Evolutionary conservation across 2,329 filamentous ascomycete species (phyloP).

Genomic region (Hymenoscyphus fraxineus): DNA sequence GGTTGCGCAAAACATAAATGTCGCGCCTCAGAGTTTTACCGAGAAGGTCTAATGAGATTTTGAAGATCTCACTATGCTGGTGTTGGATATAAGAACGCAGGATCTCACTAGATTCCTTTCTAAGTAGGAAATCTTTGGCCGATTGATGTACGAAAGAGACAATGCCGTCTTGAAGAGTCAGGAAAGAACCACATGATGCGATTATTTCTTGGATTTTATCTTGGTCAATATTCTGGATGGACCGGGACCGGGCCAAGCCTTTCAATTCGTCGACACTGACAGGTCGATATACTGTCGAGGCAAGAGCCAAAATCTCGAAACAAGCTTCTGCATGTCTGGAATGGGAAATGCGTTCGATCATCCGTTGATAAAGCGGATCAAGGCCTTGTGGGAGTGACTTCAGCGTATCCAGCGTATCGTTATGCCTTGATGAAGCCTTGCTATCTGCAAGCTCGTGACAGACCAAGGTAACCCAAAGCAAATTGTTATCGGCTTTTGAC

Average conservation of each 20-base stretch:
- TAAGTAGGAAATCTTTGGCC: constrained; percentile 5
- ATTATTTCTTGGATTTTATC: neutral
- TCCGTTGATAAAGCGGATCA: neutral
- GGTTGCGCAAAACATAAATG: neutral
- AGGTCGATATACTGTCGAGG: constrained; percentile 4
- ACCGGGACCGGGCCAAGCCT: neutral
- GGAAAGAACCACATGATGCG: constrained; percentile 4
- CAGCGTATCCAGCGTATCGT: neutral
- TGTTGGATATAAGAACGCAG: no score
- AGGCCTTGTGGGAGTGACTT: neutral
- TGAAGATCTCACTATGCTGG: no score
- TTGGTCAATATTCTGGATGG: neutral
- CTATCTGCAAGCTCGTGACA: neutral
- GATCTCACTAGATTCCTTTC: neutral
- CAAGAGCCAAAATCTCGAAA: neutral
- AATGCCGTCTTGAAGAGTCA: neutral
- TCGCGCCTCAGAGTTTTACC: no score
- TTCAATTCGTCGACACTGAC: constrained; percentile 1
- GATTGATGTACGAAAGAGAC: constrained; percentile 2
- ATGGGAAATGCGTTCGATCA: neutral
- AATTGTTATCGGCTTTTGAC: neutral
- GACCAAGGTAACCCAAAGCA: constrained; percentile 6
- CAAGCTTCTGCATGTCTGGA: neutral
- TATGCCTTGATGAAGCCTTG: no score
- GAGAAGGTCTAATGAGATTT: no score